Conservation (phyloP, 257 asterid species). For the Ligustrum vulgare region DNA sequence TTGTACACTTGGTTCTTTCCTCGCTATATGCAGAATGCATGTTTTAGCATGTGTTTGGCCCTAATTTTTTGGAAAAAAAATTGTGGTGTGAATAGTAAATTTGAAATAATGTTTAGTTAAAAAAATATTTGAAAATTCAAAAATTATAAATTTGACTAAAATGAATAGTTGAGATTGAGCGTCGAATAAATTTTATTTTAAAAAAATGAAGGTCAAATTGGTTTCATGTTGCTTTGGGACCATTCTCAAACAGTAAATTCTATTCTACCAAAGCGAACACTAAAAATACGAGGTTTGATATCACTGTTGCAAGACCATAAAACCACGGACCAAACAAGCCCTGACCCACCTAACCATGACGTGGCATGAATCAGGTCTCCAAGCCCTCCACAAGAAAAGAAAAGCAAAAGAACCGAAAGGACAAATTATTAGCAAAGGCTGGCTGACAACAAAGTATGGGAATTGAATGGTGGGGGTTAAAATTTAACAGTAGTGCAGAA, state of each 20-base stretch:
- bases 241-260: not conserved
- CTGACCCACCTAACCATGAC: not conserved
- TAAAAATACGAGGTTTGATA: not conserved
- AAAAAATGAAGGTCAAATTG: too few species aligned
- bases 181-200: too few species aligned
- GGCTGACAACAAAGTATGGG: constrained; percentile 18
- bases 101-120: too few species aligned
- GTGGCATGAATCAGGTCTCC: constrained; percentile 20
- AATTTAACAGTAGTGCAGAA: not conserved
- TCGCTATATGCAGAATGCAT: not conserved
- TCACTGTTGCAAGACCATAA: not conserved
- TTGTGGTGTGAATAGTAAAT: too few species aligned
- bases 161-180: too few species aligned
- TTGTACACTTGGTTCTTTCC: not conserved
- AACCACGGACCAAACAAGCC: not conserved
- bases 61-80: too few species aligned
- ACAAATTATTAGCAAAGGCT: not conserved
- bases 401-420: constrained; percentile 13
- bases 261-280: not conserved
- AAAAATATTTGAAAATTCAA: too few species aligned
- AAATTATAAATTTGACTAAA: too few species aligned
- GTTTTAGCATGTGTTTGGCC: too few species aligned
- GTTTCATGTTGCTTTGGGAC: not conserved
- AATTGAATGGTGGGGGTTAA: constrained; percentile 9
- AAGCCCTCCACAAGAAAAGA: constrained; percentile 25